Conservation (phyloP, 2,329 filamentous ascomycete species). For the Arachnomyces sp. region DNA sequence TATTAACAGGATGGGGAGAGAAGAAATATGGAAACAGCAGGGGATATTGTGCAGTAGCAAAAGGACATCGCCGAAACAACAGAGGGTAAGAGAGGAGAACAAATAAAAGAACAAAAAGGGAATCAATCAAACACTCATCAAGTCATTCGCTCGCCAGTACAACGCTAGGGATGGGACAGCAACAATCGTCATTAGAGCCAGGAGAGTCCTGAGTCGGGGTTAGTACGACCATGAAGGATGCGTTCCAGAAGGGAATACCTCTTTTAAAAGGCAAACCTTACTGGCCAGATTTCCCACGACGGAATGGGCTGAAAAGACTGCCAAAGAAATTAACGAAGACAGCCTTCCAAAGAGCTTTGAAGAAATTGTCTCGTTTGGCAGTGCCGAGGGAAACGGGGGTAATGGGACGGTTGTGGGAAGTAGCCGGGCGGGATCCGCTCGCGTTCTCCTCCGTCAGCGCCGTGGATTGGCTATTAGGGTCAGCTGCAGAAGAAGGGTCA, state of each 20-base stretch:
- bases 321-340: slow-evolving; percentile 36
- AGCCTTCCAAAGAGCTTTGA: slow-evolving; percentile 33
- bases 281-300: slow-evolving; percentile 25
- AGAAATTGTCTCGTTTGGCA: slow-evolving; percentile 30
- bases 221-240: slow-evolving; percentile 17
- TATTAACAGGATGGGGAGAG: no score
- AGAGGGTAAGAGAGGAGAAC: no score
- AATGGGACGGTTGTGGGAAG: slow-evolving; percentile 29
- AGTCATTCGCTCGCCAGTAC: slow-evolving; percentile 22
- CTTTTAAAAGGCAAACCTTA: slow-evolving; percentile 14
- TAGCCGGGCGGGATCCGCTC: slow-evolving; percentile 8
- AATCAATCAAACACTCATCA: slow-evolving; percentile 16
- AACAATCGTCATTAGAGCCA: slow-evolving; percentile 21
- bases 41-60: no score
- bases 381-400: slow-evolving; percentile 31
- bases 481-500: not conserved
- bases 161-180: slow-evolving; percentile 23
- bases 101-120: not conserved
- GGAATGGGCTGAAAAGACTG: slow-evolving; percentile 32
- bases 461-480: slow-evolving; percentile 5
- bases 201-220: slow-evolving; percentile 23
- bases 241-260: slow-evolving; percentile 1
- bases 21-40: no score
- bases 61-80: no score
- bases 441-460: slow-evolving; percentile 12